Evolutionary conservation across 2,329 filamentous ascomycete species (phyloP).

Genomic region (Nakataea oryzae): DNA sequence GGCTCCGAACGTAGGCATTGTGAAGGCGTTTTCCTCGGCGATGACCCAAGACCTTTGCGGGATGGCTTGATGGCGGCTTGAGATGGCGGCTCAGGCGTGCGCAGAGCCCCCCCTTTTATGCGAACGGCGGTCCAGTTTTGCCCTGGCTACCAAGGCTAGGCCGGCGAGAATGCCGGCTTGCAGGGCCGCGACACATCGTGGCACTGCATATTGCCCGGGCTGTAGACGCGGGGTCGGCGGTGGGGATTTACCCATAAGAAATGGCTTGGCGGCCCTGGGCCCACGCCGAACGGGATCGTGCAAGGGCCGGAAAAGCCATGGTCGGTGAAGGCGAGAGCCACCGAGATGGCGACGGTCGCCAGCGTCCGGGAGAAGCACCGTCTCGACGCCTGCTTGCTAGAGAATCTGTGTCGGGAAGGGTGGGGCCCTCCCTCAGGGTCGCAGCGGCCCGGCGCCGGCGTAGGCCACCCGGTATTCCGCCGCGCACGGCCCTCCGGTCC

Average conservation of each 20-base stretch:
- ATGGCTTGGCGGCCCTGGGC: neutral
- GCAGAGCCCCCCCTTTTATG: neutral
- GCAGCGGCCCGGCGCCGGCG: too few species aligned
- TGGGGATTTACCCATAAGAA: neutral
- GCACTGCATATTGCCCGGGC: too few species aligned
- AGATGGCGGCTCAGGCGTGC: neutral
- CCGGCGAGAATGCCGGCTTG: neutral
- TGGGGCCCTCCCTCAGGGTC: too few species aligned
- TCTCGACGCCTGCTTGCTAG: too few species aligned
- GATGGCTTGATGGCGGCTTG: too few species aligned
- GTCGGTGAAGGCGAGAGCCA: neutral
- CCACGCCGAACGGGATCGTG: neutral
- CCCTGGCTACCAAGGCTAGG: neutral
- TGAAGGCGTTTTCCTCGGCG: neutral
- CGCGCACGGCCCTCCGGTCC: too few species aligned
- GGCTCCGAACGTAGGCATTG: neutral
- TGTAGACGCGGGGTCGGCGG: neutral
- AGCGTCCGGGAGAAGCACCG: too few species aligned
- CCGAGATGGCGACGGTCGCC: too few species aligned
- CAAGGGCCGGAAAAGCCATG: neutral
- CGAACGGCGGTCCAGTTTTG: too few species aligned
- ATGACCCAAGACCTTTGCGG: neutral
- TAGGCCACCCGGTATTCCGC: too few species aligned
- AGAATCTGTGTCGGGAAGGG: too few species aligned
- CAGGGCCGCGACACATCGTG: neutral